Evolutionary conservation across 192 early-diverging fungal genomes (phyloP).

Genomic region (Cetraspora pellucida): DNA sequence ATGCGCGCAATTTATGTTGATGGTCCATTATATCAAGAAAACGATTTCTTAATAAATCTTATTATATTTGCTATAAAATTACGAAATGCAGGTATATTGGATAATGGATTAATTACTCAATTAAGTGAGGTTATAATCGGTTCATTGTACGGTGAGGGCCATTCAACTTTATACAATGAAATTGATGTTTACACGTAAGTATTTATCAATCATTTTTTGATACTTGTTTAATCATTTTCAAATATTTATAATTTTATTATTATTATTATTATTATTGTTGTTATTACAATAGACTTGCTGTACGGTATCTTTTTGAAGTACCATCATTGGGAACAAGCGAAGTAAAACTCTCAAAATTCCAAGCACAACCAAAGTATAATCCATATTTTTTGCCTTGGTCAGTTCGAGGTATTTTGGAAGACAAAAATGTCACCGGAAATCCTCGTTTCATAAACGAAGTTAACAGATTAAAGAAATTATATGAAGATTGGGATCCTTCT

Average conservation of each 20-base stretch:
- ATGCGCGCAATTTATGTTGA: constrained; percentile 92
- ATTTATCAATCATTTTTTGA: background rate
- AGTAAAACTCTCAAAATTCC: constrained; percentile 57
- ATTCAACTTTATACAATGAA: constrained; percentile 94
- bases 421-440: constrained; percentile 61
- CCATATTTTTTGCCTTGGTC: constrained; percentile 95
- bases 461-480: constrained; percentile 63
- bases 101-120: constrained; percentile 85
- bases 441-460: constrained; percentile 65
- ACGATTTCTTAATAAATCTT: constrained; percentile 85
- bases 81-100: constrained; percentile 84
- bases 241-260: background rate
- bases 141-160: constrained; percentile 86
- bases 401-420: constrained; percentile 81
- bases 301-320: constrained; percentile 43
- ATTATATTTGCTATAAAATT: constrained; percentile 86
- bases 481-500: constrained; percentile 79
- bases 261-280: constrained; percentile 7
- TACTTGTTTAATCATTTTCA: constrained; percentile 7
- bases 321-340: constrained; percentile 36
- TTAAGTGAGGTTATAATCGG: constrained; percentile 86
- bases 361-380: constrained; percentile 73
- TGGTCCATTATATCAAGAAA: constrained; percentile 72
- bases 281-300: constrained; percentile 37
- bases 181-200: constrained; percentile 74